Evolutionary conservation across 176 grass and related monocot species (phyloP).

Genomic region (Coix lacrymajobi): DNA sequence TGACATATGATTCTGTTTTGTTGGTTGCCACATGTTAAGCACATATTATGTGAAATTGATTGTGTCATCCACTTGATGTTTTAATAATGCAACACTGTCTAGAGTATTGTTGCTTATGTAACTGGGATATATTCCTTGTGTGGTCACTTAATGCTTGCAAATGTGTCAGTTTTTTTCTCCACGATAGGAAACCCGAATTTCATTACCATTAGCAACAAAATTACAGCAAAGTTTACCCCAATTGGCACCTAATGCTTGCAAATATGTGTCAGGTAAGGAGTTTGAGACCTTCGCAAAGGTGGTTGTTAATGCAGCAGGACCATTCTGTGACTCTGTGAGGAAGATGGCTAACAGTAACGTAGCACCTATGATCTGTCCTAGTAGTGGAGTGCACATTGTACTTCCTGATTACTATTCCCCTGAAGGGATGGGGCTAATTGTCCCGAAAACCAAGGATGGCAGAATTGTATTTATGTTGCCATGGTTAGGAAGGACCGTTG

Average conservation of each 20-base stretch:
- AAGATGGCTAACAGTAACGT: conserved; percentile 77
- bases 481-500: conserved; percentile 87
- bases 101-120: not conserved
- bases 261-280: conserved; percentile 50
- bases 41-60: not conserved
- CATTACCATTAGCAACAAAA: not conserved
- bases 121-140: not conserved
- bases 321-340: conserved; percentile 84
- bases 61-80: not conserved
- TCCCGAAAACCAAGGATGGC: conserved; percentile 99
- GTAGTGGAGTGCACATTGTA: conserved; percentile 90
- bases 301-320: conserved; percentile 76
- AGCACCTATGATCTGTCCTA: conserved; percentile 73
- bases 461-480: conserved; percentile 96
- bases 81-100: not conserved
- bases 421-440: conserved; percentile 88
- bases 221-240: not conserved
- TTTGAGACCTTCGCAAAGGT: conserved; percentile 88
- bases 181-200: not conserved
- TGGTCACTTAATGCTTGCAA: conserved; percentile 27
- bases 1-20: not conserved
- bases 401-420: conserved; percentile 97
- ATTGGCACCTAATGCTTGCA: not conserved
- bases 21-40: not conserved
- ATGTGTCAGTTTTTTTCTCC: not conserved